A percentile compares a stretch with the other conserved stretches of the same genome.
phyloP scores from a whole-genome alignment of 345 rosid species.

The Triadica sebifera region DNA sequence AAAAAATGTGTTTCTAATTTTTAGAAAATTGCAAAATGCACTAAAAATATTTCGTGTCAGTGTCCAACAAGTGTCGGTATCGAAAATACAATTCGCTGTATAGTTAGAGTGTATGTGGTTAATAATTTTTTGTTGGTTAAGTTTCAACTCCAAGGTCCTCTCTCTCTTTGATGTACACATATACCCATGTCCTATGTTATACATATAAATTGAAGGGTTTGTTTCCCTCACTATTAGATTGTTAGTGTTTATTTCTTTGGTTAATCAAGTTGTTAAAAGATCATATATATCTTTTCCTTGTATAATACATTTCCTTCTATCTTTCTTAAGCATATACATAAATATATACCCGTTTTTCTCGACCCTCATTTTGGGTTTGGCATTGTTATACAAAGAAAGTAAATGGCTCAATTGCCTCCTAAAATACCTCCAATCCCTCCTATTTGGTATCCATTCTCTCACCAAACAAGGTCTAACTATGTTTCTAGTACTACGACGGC shows the following conservation, averaged over 20 bases:
- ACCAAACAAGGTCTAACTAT: constrained; percentile 38
- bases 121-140: too few species aligned
- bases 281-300: background rate
- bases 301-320: background rate
- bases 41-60: too few species aligned
- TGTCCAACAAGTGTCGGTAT: too few species aligned
- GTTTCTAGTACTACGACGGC: constrained; percentile 1
- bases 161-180: too few species aligned
- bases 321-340: background rate
- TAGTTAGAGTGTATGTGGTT: too few species aligned
- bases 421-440: constrained; percentile 32
- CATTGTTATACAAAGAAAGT: background rate
- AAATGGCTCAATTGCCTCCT: constrained; percentile 24
- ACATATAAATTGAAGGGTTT: too few species aligned
- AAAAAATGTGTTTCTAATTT: too few species aligned
- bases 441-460: constrained; percentile 32
- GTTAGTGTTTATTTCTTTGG: background rate
- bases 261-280: too few species aligned
- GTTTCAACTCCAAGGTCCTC: too few species aligned
- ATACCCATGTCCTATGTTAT: too few species aligned
- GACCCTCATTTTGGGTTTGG: background rate
- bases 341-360: background rate
- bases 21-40: too few species aligned
- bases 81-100: too few species aligned
- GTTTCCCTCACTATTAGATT: background rate